Percentiles rank a stretch among this genome's conserved stretches.
phyloP scores from a whole-genome alignment of 2,329 filamentous ascomycete species.

The Colletotrichum sp. region DNA sequence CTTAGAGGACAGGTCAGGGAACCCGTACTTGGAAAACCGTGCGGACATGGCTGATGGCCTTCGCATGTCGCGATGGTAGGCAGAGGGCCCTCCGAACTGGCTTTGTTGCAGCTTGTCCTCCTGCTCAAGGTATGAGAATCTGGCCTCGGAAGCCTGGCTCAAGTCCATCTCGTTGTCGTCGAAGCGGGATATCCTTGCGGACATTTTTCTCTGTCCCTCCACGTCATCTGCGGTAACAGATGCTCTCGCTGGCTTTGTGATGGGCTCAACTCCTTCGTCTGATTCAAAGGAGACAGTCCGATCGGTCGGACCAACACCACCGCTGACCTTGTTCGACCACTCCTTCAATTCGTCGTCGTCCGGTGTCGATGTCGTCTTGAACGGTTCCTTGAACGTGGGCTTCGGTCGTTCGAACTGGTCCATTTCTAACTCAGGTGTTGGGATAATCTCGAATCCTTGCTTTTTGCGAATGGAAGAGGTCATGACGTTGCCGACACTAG shows the following conservation, averaged over 20 bases:
- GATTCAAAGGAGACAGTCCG: not conserved
- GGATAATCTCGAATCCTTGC: slow-evolving; percentile 3
- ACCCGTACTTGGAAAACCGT: not conserved
- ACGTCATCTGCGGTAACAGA: not conserved
- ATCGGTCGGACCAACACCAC: not conserved
- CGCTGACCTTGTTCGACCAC: not conserved
- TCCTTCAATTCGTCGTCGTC: not conserved
- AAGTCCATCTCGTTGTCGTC: slow-evolving; percentile 10
- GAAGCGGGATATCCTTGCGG: slow-evolving; percentile 9
- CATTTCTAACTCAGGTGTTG: not conserved
- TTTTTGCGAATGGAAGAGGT: slow-evolving; percentile 8
- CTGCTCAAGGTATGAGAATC: slow-evolving; percentile 18
- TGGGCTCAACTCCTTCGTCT: not conserved
- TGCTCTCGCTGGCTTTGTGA: not conserved
- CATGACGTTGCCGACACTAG: not conserved
- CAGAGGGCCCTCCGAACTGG: not conserved
- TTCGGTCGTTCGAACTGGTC: slow-evolving; percentile 14
- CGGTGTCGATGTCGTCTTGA: not conserved
- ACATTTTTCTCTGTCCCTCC: slow-evolving; percentile 9
- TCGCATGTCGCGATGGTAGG: not conserved
- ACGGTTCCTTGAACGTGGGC: not conserved
- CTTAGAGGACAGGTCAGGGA: not conserved
- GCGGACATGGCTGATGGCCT: not conserved
- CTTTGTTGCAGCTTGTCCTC: slow-evolving; percentile 9
- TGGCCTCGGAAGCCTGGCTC: slow-evolving; percentile 14